Evolutionary conservation across 495 filamentous ascomycete genomes (phyloP), one percentile per base, ranked within the genome.

Genomic region (Penicillium flavigenum): DNA sequence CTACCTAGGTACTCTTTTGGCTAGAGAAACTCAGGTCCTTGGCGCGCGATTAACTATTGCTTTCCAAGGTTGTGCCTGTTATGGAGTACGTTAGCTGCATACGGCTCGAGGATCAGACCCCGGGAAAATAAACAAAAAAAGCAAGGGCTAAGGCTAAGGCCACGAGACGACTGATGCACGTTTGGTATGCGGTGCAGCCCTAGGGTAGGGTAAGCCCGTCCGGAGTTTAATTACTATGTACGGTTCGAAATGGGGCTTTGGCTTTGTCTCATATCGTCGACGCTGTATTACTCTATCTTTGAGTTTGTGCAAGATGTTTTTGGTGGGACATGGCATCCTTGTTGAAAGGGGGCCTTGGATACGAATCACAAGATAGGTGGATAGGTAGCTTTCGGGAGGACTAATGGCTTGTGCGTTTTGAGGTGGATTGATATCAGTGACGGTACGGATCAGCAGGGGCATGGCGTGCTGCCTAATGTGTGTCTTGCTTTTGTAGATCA

Each of bases 41-140:
- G 61, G 61, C 61, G 61, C 55, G 55, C 61, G 61, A 66, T 56
- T 59, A 59, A 48, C 9, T 34, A 19, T 36, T 11, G 19, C 2
- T 22, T 42, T 29, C 27, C 27, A 29, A 29, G 27, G 7, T 29
- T 26, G n/a, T 38, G 34, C 22, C 29, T 55, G 42, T 26, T 26
- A 27, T 5, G 24, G 24, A 26, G 5, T 5, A 6, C 2, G 39
- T 43, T 26, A 26, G 44, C 44, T 46, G 44, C 22, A 27, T 38
- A 16, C 29, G 45, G 17, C 49, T 39, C 47, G n/a, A 50, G 50
- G 24, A 52, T 42, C 24, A 20, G 31, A 56, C 20, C 53, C 53
- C 0, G 44, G 14, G 12, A 14, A 20, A 19, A 20, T 29, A 19
- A 17, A 19, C n/a, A 14, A 14, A 29, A 11, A 26, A 27, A 5